Evolutionary conservation across 257 asterid genomes (phyloP), one percentile per base, ranked within the genome.

Genomic region (Scutellaria minor): DNA sequence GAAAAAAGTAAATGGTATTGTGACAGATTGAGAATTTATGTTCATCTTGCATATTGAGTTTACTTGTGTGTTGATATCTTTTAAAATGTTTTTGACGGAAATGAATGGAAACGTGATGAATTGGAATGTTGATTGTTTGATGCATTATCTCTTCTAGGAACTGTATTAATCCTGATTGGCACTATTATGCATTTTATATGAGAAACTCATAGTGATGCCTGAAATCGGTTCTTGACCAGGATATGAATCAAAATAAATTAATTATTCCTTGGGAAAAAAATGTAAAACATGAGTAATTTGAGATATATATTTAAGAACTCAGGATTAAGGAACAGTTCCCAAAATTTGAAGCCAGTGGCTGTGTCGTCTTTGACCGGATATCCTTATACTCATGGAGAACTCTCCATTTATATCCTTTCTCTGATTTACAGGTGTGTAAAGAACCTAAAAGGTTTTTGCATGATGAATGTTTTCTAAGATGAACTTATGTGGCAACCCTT

Each of bases 401-500:
- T 63, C 80, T 75, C 75, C 80, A 77, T 75, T 75, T 68, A 37
- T 75, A 60, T 80, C 68, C 61, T 63, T 10, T 58, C 70, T 72
- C 79, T 74, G 80, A 81, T 86, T 73, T 79, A 75, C 88, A 71
- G 70, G 81, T 64, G 52, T 45, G 57, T 71, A 68, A 77, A 63
- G 74, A 77, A 72, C 74, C 57, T 65, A 74, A 51, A 45, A 54
- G 27, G 18, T 52, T 20, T 59, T 39, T 72, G 3, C 64, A 60
- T 55, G 48, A 64, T 37, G 73, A 70, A 12, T 62, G 57, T 68
- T 22, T 20, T 82, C 89, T 90, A 91, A 7, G 84, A 76, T 47
- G 92, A 90, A 79, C 86, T 83, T 62, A 94, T 86, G 82, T 86
- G 88, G 80, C 98, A 94, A 53, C 91, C 71, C 85, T 83, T 88